Conservation (phyloP, 2,329 filamentous ascomycete species). For the Botrytis elliptica region DNA sequence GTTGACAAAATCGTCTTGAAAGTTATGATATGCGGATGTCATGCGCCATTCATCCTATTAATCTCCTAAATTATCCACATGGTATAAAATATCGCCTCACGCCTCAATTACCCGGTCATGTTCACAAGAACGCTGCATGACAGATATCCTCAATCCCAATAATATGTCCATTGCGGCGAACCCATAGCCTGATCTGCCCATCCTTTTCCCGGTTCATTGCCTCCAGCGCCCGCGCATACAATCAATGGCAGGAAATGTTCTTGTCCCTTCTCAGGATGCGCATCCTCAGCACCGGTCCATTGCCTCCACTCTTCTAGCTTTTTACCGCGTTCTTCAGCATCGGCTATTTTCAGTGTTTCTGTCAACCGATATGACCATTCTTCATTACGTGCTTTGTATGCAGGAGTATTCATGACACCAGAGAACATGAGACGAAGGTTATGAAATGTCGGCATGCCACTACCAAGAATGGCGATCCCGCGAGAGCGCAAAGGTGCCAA, state of each 20-base stretch:
- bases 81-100: no score
- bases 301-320: slow-evolving; percentile 48
- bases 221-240: slow-evolving; percentile 56
- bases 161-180: slow-evolving; percentile 29
- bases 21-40: not conserved
- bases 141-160: slow-evolving; percentile 25
- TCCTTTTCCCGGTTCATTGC: slow-evolving; percentile 44
- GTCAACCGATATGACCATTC: slow-evolving; percentile 49
- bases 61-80: not conserved
- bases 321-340: slow-evolving; percentile 41
- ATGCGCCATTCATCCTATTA: not conserved
- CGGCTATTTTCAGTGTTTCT: slow-evolving; percentile 38
- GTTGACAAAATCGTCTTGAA: not conserved
- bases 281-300: slow-evolving; percentile 54
- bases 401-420: slow-evolving; percentile 53
- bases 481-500: slow-evolving; percentile 65
- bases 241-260: slow-evolving; percentile 63
- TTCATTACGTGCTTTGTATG: slow-evolving; percentile 55
- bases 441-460: slow-evolving; percentile 70
- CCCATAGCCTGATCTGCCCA: slow-evolving; percentile 28
- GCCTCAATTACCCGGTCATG: not conserved
- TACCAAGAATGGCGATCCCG: slow-evolving; percentile 65
- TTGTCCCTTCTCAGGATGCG: slow-evolving; percentile 55
- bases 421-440: slow-evolving; percentile 57
- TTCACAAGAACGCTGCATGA: not conserved